Conservation (phyloP, 768 basidiomycete genomes). For the Omphalotus guepiniiformis region DNA sequence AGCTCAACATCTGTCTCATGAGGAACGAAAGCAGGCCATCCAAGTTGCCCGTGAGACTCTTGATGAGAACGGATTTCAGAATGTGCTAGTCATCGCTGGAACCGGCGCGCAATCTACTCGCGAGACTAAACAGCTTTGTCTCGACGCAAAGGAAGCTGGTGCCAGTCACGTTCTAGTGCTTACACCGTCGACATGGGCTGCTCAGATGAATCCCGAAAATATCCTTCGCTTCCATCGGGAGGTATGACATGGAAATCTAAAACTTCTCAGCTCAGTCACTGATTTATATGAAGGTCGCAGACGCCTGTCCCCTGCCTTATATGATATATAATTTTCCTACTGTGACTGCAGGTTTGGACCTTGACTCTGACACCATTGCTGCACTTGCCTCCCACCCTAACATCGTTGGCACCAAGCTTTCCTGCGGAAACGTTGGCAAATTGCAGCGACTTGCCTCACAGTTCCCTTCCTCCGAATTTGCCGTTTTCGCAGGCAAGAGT, state of each 20-base stretch:
- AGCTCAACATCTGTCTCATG: conserved; percentile 71
- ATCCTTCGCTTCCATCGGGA: conserved; percentile 65
- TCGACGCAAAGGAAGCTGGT: conserved; percentile 77
- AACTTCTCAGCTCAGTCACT: no score
- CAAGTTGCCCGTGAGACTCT: conserved; percentile 64
- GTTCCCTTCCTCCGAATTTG: conserved; percentile 51
- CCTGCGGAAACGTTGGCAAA: conserved; percentile 83
- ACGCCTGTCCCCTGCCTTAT: conserved; percentile 61
- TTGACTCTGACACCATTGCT: conserved; percentile 75
- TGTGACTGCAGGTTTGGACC: conserved; percentile 77
- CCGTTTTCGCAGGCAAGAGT: conserved; percentile 72
- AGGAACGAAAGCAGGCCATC: conserved; percentile 64
- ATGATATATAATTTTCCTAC: conserved; percentile 87
- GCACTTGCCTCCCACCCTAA: conserved; percentile 73
- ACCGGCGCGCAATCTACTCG: conserved; percentile 79
- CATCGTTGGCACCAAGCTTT: conserved; percentile 82
- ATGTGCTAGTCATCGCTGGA: conserved; percentile 73
- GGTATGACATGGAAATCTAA: no score
- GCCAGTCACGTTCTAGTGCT: conserved; percentile 74
- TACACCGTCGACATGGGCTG: conserved; percentile 70
- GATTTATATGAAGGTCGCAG: conserved; percentile 59
- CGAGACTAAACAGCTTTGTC: conserved; percentile 65
- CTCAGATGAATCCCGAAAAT: conserved; percentile 57
- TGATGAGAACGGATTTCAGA: conserved; percentile 63
- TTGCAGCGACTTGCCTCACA: conserved; percentile 67